These are phyloP conservation scores for Stagonosporopsis rhizophila DNA, from an alignment of 2,329 filamentous ascomycete species.

Conservation along the genomic window DNA sequence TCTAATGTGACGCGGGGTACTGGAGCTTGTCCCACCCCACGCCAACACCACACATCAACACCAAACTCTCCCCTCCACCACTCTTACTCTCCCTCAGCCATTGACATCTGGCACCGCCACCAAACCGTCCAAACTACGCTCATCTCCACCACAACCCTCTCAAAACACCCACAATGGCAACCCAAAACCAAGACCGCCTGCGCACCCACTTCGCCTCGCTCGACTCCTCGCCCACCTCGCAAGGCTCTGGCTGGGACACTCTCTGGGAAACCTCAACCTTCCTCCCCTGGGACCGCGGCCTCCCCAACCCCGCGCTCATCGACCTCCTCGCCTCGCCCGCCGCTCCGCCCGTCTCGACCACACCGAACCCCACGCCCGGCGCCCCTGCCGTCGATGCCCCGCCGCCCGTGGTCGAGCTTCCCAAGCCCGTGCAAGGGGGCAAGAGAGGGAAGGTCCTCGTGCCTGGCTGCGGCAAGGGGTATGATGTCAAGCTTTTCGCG, in stretches of 20 bases:
- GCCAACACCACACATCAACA: conserved; percentile 1
- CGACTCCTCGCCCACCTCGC: conserved; percentile 50
- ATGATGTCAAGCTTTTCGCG: conserved; percentile 79
- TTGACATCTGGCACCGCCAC: not conserved
- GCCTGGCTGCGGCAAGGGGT: conserved; percentile 81
- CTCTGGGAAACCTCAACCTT: conserved; percentile 62
- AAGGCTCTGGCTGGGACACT: conserved; percentile 63
- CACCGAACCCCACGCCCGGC: conserved; percentile 29
- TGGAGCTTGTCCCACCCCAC: conserved; percentile 1
- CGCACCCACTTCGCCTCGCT: conserved; percentile 54
- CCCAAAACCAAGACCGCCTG: conserved; percentile 47
- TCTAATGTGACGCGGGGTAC: conserved; percentile 7
- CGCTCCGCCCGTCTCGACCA: conserved; percentile 19
- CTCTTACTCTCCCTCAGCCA: not conserved
- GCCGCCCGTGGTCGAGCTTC: conserved; percentile 47
- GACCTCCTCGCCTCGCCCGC: conserved; percentile 54
- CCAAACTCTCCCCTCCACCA: not conserved
- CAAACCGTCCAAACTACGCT: no score
- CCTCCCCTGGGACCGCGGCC: conserved; percentile 66
- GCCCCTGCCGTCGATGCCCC: conserved; percentile 20
- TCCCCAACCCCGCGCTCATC: conserved; percentile 65
- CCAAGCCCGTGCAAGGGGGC: conserved; percentile 28
- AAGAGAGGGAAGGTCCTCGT: conserved; percentile 69
- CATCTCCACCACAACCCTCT: not conserved
- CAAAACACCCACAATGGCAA: conserved; percentile 23